Evolutionary conservation across 23 red algal genomes (phyloP).

Genomic region (Gracilaria gracilis): DNA sequence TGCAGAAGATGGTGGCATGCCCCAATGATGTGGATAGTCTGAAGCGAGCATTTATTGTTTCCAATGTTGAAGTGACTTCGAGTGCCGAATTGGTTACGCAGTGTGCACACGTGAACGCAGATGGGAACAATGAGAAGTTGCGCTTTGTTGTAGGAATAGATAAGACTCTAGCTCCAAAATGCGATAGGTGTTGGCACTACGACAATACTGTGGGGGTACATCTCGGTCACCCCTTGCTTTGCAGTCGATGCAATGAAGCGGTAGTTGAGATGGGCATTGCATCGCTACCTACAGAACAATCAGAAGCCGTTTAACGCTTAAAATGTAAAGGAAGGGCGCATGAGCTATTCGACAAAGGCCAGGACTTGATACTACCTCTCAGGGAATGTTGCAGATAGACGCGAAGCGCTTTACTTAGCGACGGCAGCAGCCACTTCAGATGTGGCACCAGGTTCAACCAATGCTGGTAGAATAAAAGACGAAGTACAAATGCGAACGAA

Average conservation of each 20-base stretch:
- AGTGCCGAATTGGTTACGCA: slow-evolving; percentile 20
- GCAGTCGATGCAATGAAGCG: slow-evolving; percentile 70
- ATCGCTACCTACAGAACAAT: slow-evolving; percentile 23
- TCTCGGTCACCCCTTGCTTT: slow-evolving; percentile 58
- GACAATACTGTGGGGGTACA: slow-evolving; percentile 54
- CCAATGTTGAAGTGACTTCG: slow-evolving; percentile 67
- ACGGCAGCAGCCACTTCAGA: not conserved
- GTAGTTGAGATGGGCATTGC: slow-evolving; percentile 56
- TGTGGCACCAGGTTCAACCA: not conserved
- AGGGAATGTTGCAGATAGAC: not conserved
- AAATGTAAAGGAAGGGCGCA: not conserved
- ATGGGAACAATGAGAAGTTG: slow-evolving; percentile 3
- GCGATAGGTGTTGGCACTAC: slow-evolving; percentile 96
- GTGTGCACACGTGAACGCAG: slow-evolving; percentile 50
- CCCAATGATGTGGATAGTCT: slow-evolving; percentile 85
- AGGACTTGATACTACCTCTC: not conserved
- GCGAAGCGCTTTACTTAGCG: slow-evolving; percentile 16
- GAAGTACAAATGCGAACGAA: not conserved
- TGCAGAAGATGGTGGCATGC: slow-evolving; percentile 21
- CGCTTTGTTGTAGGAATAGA: slow-evolving; percentile 81
- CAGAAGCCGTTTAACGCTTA: slow-evolving; percentile 12
- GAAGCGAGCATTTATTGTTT: slow-evolving; percentile 84
- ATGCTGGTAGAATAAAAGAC: not conserved
- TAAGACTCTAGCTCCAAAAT: slow-evolving; percentile 73
- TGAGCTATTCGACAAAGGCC: not conserved